Evolutionary conservation across 2,329 filamentous ascomycete species (phyloP).

Genomic region (Nigrospora oryzae): DNA sequence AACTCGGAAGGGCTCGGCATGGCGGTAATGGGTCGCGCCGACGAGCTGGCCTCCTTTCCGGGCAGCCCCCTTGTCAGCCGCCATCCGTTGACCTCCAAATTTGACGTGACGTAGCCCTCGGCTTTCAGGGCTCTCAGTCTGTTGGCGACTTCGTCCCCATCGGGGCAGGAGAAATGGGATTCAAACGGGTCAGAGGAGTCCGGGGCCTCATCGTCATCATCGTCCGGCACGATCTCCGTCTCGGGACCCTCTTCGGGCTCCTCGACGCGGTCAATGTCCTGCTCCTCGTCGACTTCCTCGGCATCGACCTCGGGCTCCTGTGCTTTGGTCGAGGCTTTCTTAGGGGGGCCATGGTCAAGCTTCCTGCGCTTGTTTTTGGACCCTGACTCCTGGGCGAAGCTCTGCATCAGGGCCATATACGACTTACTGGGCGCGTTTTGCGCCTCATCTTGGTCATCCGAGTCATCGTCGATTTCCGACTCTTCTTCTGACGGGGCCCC

Average conservation of each 20-base stretch:
- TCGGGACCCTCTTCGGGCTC: slow-evolving; percentile 40
- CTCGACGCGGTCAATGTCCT: slow-evolving; percentile 32
- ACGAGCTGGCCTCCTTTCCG: slow-evolving; percentile 23
- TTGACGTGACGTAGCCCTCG: slow-evolving; percentile 41
- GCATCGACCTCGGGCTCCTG: slow-evolving; percentile 10
- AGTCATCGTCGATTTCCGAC: slow-evolving; percentile 34
- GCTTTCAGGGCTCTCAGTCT: slow-evolving; percentile 42
- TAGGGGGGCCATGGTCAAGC: slow-evolving; percentile 28
- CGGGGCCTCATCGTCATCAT: slow-evolving; percentile 41
- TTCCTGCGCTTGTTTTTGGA: slow-evolving; percentile 50
- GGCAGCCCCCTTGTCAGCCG: slow-evolving; percentile 40
- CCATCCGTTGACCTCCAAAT: slow-evolving; percentile 34
- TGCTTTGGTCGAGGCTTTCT: slow-evolving; percentile 8
- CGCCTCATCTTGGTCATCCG: slow-evolving; percentile 28
- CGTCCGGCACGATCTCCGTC: slow-evolving; percentile 21
- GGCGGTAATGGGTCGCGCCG: slow-evolving; percentile 22
- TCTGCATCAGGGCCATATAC: slow-evolving; percentile 51
- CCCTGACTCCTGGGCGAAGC: slow-evolving; percentile 36
- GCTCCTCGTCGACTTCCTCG: slow-evolving; percentile 17
- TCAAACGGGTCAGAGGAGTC: slow-evolving; percentile 64
- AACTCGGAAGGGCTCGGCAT: slow-evolving; percentile 34
- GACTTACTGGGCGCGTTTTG: slow-evolving; percentile 30
- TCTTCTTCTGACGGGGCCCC: slow-evolving; percentile 31
- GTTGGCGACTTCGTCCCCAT: slow-evolving; percentile 49
- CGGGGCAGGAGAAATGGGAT: slow-evolving; percentile 63